These are phyloP conservation scores for Aspergillus quadrilineatus DNA, from an alignment of 2,329 filamentous ascomycete genomes.

Conservation along the genomic window DNA sequence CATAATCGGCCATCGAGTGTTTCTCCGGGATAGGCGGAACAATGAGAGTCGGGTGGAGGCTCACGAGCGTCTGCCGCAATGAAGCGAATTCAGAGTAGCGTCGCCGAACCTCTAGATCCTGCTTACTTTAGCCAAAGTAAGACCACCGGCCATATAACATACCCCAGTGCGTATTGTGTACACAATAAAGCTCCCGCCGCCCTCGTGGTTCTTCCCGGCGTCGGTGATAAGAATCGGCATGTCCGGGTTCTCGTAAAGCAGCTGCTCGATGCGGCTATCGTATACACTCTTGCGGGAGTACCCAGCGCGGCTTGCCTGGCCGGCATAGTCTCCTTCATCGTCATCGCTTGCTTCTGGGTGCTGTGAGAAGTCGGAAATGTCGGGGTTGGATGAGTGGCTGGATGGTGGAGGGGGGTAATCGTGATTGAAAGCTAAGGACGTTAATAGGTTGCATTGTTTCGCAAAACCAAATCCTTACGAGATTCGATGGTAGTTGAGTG, in stretches of 20 bases:
- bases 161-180: constrained; percentile 96
- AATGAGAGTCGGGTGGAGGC: constrained; percentile 90
- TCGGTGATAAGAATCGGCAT: constrained; percentile 88
- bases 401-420: constrained; percentile 66
- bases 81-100: constrained; percentile 97
- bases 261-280: constrained; percentile 93
- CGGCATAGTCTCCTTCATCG: constrained; percentile 55
- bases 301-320: constrained; percentile 51
- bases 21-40: constrained; percentile 98
- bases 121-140: constrained; percentile 2
- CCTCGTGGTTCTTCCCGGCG: constrained; percentile 91
- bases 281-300: constrained; percentile 73
- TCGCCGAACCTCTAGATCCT: constrained; percentile 93
- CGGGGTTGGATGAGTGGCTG: constrained; percentile 68
- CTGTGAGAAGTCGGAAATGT: constrained; percentile 58
- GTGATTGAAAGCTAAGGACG: constrained; percentile 54
- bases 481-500: constrained; percentile 54
- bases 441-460: constrained; percentile 2
- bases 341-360: constrained; percentile 59
- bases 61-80: constrained; percentile 80
- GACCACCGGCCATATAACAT: constrained; percentile 34
- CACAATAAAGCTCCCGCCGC: constrained; percentile 88
- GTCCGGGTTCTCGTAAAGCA: constrained; percentile 90
- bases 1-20: constrained; percentile 98
- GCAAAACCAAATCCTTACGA: constrained; percentile 49